A percentile compares a stretch with the other conserved stretches of the same genome.
phyloP scores from a whole-genome alignment of 768 basidiomycete species.

The Cystofilobasidium capitatum region DNA sequence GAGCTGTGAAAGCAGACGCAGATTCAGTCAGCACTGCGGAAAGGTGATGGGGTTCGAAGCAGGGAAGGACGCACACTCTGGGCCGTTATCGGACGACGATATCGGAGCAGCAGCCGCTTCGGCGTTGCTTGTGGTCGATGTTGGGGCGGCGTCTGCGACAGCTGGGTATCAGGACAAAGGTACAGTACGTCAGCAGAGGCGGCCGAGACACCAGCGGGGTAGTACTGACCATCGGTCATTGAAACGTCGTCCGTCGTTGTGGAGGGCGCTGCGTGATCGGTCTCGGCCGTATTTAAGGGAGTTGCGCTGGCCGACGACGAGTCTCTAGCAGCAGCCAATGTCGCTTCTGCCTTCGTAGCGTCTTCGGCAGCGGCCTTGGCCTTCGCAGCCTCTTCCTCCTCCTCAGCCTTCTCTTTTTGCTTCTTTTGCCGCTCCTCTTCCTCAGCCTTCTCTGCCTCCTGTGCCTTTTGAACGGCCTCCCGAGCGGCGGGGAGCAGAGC shows the following conservation, averaged over 20 bases:
- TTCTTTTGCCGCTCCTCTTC: not conserved
- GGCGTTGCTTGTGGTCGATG: too few species aligned
- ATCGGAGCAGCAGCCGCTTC: too few species aligned
- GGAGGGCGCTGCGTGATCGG: not conserved
- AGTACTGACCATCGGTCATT: not conserved
- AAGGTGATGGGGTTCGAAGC: not conserved
- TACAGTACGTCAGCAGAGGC: not conserved
- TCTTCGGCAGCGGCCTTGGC: not conserved
- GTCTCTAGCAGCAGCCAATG: not conserved
- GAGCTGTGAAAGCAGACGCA: not conserved
- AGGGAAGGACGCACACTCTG: too few species aligned
- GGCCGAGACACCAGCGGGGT: not conserved
- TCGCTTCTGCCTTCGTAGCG: not conserved
- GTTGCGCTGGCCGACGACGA: not conserved
- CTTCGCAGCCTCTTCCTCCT: constrained; percentile 2
- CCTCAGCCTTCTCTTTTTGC: constrained; percentile 2
- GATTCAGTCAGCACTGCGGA: not conserved
- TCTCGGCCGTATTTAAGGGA: not conserved
- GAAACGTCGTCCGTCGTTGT: constrained; percentile 2
- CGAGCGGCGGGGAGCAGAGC: constrained; percentile 70
- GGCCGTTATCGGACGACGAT: too few species aligned
- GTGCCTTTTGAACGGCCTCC: constrained; percentile 38
- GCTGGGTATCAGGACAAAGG: not conserved
- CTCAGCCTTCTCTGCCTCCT: constrained; percentile 10
- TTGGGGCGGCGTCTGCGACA: not conserved